These are phyloP conservation scores for Starmerella cellae DNA, from an alignment of 805 yeast species.

Conservation along the genomic window DNA sequence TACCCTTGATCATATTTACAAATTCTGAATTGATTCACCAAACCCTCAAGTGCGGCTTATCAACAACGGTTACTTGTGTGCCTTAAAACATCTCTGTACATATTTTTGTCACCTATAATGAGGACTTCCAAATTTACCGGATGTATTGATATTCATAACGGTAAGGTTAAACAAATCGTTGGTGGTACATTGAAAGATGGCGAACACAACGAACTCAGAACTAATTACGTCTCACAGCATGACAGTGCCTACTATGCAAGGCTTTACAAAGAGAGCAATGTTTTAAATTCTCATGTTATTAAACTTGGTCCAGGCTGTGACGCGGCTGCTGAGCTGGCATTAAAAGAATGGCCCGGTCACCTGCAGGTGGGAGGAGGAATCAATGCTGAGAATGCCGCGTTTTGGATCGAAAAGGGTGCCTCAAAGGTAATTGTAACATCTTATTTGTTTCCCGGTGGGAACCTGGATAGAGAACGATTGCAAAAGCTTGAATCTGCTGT, in stretches of 20 bases:
- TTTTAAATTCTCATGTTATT: constrained; percentile 81
- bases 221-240: constrained; percentile 67
- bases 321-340: constrained; percentile 64
- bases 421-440: constrained; percentile 84
- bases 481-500: constrained; percentile 38
- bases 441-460: constrained; percentile 66
- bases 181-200: constrained; percentile 63
- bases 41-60: too few species aligned
- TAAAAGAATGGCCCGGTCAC: constrained; percentile 54
- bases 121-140: constrained; percentile 48
- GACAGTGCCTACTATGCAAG: constrained; percentile 65
- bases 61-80: too few species aligned
- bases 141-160: constrained; percentile 89
- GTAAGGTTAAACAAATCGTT: constrained; percentile 91
- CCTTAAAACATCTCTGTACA: too few species aligned
- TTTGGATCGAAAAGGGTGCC: constrained; percentile 72
- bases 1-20: too few species aligned
- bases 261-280: constrained; percentile 45
- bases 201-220: constrained; percentile 33
- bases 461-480: constrained; percentile 41
- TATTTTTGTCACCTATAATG: neutral
- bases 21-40: too few species aligned
- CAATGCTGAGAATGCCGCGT: constrained; percentile 51
- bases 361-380: constrained; percentile 94
- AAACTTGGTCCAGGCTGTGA: constrained; percentile 80